A percentile compares a stretch with the other conserved stretches of the same genome.
These are phyloP conservation scores for Eutrema heterophyllum DNA, from an alignment of 345 rosid species.

Conservation along the genomic window DNA sequence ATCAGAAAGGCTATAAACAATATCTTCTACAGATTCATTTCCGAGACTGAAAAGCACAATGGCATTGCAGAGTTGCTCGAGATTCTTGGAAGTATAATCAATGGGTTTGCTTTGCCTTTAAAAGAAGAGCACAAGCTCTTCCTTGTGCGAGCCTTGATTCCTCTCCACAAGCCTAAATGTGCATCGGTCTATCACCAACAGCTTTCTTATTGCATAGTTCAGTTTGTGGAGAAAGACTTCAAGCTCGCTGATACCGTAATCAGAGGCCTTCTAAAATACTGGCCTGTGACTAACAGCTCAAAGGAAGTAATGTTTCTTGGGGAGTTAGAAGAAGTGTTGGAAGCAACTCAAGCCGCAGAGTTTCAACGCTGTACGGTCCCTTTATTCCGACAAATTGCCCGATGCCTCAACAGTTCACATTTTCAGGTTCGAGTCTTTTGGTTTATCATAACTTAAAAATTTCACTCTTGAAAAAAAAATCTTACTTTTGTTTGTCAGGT, in stretches of 20 bases:
- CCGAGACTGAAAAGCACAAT: conserved; percentile 82
- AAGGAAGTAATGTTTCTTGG: conserved; percentile 88
- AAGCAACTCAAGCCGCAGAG: conserved; percentile 80
- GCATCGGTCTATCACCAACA: conserved; percentile 74
- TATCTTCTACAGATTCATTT: conserved; percentile 73
- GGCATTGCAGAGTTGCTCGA: conserved; percentile 79
- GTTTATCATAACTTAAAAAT: not conserved
- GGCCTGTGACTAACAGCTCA: conserved; percentile 88
- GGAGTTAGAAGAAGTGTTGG: conserved; percentile 85
- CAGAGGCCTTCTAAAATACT: conserved; percentile 68
- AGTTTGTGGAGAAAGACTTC: conserved; percentile 84
- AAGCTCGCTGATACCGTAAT: conserved; percentile 82
- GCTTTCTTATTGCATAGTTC: conserved; percentile 75
- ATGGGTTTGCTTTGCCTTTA: conserved; percentile 80
- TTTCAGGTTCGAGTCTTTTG: conserved; percentile 53
- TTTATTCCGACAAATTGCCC: conserved; percentile 57
- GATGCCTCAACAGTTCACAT: conserved; percentile 80
- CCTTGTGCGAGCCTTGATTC: conserved; percentile 75
- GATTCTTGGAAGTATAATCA: conserved; percentile 85
- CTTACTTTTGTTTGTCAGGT: conserved; percentile 32
- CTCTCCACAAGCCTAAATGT: conserved; percentile 83
- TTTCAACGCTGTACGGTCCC: conserved; percentile 90
- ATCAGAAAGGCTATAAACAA: conserved; percentile 80
- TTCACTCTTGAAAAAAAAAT: not conserved
- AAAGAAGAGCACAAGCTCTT: conserved; percentile 93